Evolutionary conservation across 192 early-diverging fungal genomes (phyloP).

Genomic region (Backusella luteola): DNA sequence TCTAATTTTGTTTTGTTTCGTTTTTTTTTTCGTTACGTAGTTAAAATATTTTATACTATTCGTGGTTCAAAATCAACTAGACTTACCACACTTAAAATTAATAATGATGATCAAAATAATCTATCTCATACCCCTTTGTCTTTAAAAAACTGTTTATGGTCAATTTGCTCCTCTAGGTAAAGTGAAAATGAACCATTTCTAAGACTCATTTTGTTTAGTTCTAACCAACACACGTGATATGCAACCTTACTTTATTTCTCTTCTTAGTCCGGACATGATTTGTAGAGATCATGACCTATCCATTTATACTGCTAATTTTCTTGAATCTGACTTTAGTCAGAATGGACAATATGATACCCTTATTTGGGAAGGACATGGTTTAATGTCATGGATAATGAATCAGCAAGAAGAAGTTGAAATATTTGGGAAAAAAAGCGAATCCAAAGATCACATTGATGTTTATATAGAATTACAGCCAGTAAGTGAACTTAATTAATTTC

Average conservation of each 20-base stretch:
- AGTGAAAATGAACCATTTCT: slow-evolving; percentile 1
- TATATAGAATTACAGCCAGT: slow-evolving; percentile 34
- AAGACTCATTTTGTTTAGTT: not conserved
- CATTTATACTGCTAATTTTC: slow-evolving; percentile 36
- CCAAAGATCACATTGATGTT: slow-evolving; percentile 4
- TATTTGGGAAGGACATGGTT: slow-evolving; percentile 39
- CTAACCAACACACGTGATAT: slow-evolving; percentile 19
- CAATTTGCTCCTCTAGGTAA: slow-evolving; percentile 40
- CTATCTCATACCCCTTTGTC: slow-evolving; percentile 14
- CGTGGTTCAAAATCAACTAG: slow-evolving; percentile 26
- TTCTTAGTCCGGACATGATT: slow-evolving; percentile 37
- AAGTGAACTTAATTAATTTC: slow-evolving; percentile 2
- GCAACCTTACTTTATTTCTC: not conserved
- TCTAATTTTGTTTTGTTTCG: slow-evolving; percentile 6
- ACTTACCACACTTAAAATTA: slow-evolving; percentile 22
- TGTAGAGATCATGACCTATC: slow-evolving; percentile 34
- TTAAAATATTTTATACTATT: slow-evolving; percentile 36
- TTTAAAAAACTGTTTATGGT: slow-evolving; percentile 30
- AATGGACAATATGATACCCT: not conserved
- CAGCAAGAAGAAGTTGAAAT: slow-evolving; percentile 7
- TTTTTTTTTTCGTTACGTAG: slow-evolving; percentile 16
- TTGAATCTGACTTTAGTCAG: slow-evolving; percentile 14
- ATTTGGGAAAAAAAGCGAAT: slow-evolving; percentile 14
- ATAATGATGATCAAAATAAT: not conserved
- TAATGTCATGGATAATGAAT: slow-evolving; percentile 37